These are phyloP conservation scores for Maudiozyma pseudohumilis DNA, from an alignment of 805 yeast genomes.

Conservation along the genomic window DNA sequence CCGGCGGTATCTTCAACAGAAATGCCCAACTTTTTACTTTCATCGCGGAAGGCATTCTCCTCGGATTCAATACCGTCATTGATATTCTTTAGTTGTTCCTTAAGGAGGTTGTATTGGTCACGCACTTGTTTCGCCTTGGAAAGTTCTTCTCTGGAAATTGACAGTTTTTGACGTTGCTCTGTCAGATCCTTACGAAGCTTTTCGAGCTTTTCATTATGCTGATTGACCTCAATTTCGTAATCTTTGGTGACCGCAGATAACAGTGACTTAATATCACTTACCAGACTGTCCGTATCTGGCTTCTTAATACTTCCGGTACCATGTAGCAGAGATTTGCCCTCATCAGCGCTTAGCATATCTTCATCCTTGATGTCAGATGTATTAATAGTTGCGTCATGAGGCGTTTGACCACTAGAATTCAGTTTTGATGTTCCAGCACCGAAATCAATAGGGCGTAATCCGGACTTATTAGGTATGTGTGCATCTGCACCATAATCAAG, in stretches of 20 bases:
- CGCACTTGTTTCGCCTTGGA: constrained; percentile 34
- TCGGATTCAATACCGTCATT: constrained; percentile 58
- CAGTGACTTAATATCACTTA: constrained; percentile 43
- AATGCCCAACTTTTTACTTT: constrained; percentile 31
- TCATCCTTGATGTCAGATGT: background rate
- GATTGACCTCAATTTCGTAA: constrained; percentile 46
- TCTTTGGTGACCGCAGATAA: constrained; percentile 45
- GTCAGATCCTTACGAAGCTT: constrained; percentile 37
- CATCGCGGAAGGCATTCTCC: constrained; percentile 42
- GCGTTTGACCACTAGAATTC: constrained; percentile 1
- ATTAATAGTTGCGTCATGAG: background rate
- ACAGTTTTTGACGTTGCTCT: constrained; percentile 17
- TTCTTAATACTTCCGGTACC: constrained; percentile 2
- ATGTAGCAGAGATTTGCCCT: background rate
- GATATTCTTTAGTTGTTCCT: constrained; percentile 47
- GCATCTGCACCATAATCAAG: constrained; percentile 85
- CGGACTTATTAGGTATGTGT: constrained; percentile 69
- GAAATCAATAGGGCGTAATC: constrained; percentile 78
- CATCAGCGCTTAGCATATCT: background rate
- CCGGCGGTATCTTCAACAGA: constrained; percentile 21
- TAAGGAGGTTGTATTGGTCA: constrained; percentile 44
- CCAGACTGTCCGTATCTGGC: constrained; percentile 21
- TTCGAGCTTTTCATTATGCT: constrained; percentile 43
- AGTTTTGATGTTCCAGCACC: constrained; percentile 37
- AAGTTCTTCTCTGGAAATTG: constrained; percentile 20